Conservation (phyloP, 441 rosid genomes). For the Bruguiera hainesii region DNA sequence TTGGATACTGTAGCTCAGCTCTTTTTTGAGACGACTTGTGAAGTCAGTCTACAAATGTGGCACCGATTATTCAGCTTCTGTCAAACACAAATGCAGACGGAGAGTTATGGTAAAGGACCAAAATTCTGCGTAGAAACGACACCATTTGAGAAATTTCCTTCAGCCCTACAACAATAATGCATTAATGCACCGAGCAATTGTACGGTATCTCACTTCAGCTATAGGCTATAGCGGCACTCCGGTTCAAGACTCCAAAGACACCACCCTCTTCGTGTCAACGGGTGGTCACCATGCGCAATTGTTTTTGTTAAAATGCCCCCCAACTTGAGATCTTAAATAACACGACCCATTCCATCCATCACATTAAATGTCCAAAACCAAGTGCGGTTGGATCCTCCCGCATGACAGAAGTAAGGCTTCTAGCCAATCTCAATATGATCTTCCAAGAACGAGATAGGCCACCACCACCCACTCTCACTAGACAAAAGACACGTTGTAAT, state of each 20-base stretch:
- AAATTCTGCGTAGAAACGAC: not conserved
- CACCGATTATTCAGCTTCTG: conserved; percentile 12
- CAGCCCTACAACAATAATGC: not conserved
- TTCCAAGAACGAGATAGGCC: conserved; percentile 17
- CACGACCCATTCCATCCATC: conserved; percentile 1
- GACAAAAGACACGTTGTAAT: conserved; percentile 5
- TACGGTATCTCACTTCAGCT: not conserved
- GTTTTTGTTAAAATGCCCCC: conserved; percentile 1
- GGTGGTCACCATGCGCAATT: conserved; percentile 22
- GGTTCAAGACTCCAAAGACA: not conserved
- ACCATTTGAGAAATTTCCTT: conserved; percentile 4
- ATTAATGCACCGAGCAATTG: not conserved
- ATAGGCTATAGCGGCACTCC: not conserved
- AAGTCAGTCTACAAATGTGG: not conserved
- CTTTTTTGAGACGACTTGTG: not conserved
- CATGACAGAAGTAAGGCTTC: conserved; percentile 15
- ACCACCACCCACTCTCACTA: conserved; percentile 13
- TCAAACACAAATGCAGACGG: not conserved
- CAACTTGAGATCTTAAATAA: conserved; percentile 14
- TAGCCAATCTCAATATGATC: conserved; percentile 3
- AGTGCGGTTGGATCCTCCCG: conserved; percentile 18
- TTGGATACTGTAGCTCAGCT: not conserved
- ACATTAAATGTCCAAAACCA: conserved; percentile 7
- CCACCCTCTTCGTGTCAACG: conserved; percentile 13
- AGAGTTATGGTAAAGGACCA: not conserved